These are phyloP conservation scores for Xylaria multiplex DNA, from an alignment of 2,329 filamentous ascomycete genomes.

Conservation along the genomic window DNA sequence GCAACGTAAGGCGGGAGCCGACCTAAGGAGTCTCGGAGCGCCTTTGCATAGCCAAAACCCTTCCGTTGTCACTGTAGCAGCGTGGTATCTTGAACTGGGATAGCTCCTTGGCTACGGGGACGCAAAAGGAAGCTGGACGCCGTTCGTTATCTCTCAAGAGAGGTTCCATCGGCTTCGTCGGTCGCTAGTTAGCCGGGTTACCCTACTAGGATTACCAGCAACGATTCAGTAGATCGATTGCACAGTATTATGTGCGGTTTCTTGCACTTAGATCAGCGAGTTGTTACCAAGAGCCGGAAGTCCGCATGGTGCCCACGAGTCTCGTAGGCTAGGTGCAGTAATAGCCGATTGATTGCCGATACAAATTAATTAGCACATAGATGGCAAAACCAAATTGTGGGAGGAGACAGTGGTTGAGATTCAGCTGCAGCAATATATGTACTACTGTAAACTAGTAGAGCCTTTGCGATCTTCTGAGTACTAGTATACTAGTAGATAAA, in stretches of 20 bases:
- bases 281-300: not conserved
- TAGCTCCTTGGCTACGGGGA: constrained; percentile 21
- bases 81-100: constrained; percentile 4
- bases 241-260: not conserved
- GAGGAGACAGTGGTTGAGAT: too few species aligned
- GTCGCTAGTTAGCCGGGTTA: not conserved
- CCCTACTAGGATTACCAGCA: constrained; percentile 9
- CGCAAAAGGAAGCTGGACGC: constrained; percentile 31
- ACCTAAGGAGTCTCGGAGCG: not conserved
- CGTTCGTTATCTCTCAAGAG: constrained; percentile 17
- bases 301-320: not conserved
- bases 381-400: not conserved
- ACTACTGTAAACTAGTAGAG: not conserved
- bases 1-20: constrained; percentile 7
- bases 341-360: not conserved
- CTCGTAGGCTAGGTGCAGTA: not conserved
- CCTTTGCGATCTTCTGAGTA: too few species aligned
- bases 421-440: constrained; percentile 2
- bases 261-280: not conserved
- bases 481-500: not conserved
- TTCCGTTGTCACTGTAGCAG: not conserved
- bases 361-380: not conserved
- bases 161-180: not conserved
- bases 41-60: constrained; percentile 2
- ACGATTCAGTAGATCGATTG: not conserved